A percentile compares a stretch with the other conserved stretches of the same genome.
These are phyloP conservation scores for Fusarium acutatum DNA, from an alignment of 2,329 filamentous ascomycete species.

Conservation along the genomic window DNA sequence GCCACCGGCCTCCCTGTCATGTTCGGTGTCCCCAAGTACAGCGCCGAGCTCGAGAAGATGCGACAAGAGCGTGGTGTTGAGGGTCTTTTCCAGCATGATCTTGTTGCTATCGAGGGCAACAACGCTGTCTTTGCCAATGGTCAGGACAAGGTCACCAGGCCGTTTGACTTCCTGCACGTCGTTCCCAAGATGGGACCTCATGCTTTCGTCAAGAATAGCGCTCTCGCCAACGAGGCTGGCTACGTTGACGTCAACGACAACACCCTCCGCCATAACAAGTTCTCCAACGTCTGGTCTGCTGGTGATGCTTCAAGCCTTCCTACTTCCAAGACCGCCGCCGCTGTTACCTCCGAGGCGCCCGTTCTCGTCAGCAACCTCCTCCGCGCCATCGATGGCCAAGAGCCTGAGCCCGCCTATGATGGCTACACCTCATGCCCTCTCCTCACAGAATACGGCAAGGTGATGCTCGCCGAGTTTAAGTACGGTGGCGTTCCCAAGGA, in stretches of 20 bases:
- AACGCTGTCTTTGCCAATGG: conserved; percentile 60
- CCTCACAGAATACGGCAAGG: conserved; percentile 66
- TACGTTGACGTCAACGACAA: conserved; percentile 66
- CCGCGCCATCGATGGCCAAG: conserved; percentile 54
- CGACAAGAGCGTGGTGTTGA: conserved; percentile 64
- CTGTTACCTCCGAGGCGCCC: conserved; percentile 60
- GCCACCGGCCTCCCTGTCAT: conserved; percentile 64
- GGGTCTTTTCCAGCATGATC: conserved; percentile 66
- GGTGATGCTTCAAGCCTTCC: conserved; percentile 68
- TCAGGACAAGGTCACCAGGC: conserved; percentile 53
- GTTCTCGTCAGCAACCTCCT: conserved; percentile 61
- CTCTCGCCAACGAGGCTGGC: conserved; percentile 63
- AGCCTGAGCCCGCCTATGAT: conserved; percentile 56
- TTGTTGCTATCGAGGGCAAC: conserved; percentile 62
- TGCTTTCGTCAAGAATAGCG: conserved; percentile 61
- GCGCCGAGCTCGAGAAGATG: conserved; percentile 60
- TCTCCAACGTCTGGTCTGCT: conserved; percentile 65
- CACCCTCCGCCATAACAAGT: conserved; percentile 63
- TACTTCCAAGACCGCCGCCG: conserved; percentile 65
- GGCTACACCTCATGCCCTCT: conserved; percentile 66
- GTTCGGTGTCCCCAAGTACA: conserved; percentile 70
- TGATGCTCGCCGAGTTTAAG: conserved; percentile 72
- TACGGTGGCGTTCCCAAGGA: conserved; percentile 70
- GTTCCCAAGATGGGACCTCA: conserved; percentile 68
- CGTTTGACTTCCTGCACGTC: conserved; percentile 65